phyloP scores from a whole-genome alignment of 2,329 filamentous ascomycete genomes.

The Chaetomium sp. region DNA sequence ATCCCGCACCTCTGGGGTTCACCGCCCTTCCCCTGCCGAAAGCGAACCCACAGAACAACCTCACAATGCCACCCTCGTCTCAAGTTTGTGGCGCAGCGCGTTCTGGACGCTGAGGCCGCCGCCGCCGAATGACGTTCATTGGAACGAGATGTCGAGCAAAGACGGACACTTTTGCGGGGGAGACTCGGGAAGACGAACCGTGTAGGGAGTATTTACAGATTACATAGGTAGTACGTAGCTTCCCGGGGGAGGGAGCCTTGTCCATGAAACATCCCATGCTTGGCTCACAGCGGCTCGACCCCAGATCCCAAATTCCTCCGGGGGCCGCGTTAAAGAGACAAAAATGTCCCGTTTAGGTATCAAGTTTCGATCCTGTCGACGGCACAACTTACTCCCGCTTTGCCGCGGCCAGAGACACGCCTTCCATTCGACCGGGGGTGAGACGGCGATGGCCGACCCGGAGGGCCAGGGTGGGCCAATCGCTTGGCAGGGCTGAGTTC shows the following conservation, averaged over 20 bases:
- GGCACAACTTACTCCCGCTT: constrained; percentile 8
- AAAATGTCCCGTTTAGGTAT: constrained; percentile 12
- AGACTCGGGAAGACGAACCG: too few species aligned
- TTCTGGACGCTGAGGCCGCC: background rate
- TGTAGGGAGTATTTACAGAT: too few species aligned
- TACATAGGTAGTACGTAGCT: too few species aligned
- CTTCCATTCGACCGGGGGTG: background rate
- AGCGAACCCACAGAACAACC: background rate
- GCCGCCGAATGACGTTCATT: background rate
- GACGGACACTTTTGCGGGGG: background rate
- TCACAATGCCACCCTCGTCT: constrained; percentile 2
- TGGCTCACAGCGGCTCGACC: background rate
- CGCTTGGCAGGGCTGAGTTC: constrained; percentile 11
- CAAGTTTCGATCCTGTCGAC: constrained; percentile 21
- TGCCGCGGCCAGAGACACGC: constrained; percentile 5
- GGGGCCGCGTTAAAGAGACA: background rate
- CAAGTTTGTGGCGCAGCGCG: constrained; percentile 17
- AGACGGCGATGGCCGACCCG: constrained; percentile 18
- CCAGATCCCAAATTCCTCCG: background rate
- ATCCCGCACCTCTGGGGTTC: constrained; percentile 5
- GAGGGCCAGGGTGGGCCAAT: background rate
- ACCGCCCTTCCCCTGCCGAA: constrained; percentile 13
- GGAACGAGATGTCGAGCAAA: background rate
- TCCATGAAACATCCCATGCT: background rate
- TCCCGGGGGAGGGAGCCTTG: background rate